Base-by-base conservation (phyloP, 202 grass and related monocot genomes). In the Zizania palustris region DNA sequence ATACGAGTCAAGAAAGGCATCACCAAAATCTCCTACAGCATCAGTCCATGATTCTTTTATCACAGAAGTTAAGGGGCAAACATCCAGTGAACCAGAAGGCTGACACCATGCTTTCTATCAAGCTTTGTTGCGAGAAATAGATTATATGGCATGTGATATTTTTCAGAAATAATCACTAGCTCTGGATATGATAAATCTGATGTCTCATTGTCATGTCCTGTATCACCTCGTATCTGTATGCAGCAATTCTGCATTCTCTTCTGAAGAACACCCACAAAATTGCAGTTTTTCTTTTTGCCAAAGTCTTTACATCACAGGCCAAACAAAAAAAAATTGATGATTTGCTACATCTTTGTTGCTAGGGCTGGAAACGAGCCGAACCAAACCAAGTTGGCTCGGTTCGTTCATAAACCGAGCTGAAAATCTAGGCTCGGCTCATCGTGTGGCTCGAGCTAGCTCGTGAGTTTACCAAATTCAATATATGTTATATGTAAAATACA, bases 1-100 rank as follows among this genome's bases (percentile, higher is more conserved):
- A 86, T 97, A 18, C 64, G 94, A 74, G 92, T 78, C 65, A 97
- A 93, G 86, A 97, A 97, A 88, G 94, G 94, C 16, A 11, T 84
- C 34, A 90, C 91, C 5, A 97, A 92, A 87, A 82, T 97, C 61
- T 93, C 69, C 22, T 97, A 97, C 45, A 84, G 61, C 73, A 62
- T 97, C 68, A 70, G 62, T 18, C 54, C 79, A 53, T 97, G 77
- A 91, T 50, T 38, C 6, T 18, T 40, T 9, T 4, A 5, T 19
- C 11, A 35, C 40, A 67, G 43, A 63, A 50, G 13, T 39, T 12
- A 11, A 63, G 35, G 19, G 3, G n/a, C 43, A 66, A 46, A 54
- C 28, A 59, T 37, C 34, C 1, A 65, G 13, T 55, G 16, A 19
- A 56, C n/a, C 51, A 60, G 53, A 78, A 74, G 15, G 16, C 43